Conservation (phyloP, 1,284 basidiomycete species). For the Ustilago bromivora region DNA sequence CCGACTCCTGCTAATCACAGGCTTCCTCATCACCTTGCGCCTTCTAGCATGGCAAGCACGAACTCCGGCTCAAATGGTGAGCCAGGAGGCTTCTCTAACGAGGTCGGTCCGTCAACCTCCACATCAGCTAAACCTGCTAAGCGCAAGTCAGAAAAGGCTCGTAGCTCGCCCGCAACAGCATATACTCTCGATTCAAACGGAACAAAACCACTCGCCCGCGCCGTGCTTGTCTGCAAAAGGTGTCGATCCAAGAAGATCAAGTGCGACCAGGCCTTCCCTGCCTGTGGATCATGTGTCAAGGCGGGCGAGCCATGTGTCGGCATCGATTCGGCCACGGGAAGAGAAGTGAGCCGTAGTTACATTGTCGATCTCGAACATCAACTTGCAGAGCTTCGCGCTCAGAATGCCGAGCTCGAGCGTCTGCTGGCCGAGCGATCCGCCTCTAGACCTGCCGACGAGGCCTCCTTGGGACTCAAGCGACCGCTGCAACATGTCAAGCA, state of each 20-base stretch:
- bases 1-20: neutral
- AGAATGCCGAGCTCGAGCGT: constrained; percentile 45
- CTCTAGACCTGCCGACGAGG: constrained; percentile 8
- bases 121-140: constrained; percentile 22
- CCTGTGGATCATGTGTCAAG: constrained; percentile 54
- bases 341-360: constrained; percentile 53
- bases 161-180: constrained; percentile 14
- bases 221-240: constrained; percentile 50
- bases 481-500: constrained; percentile 39
- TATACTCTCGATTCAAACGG: constrained; percentile 21
- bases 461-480: constrained; percentile 23
- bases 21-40: neutral
- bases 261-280: constrained; percentile 52
- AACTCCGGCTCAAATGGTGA: constrained; percentile 23
- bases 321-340: constrained; percentile 49
- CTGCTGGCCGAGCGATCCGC: constrained; percentile 14
- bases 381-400: constrained; percentile 35
- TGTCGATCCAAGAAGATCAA: constrained; percentile 57
- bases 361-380: constrained; percentile 51
- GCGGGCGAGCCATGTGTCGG: constrained; percentile 49
- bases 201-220: constrained; percentile 41
- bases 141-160: constrained; percentile 29
- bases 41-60: constrained; percentile 3
- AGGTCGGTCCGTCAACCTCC: constrained; percentile 4
- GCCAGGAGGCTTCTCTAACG: constrained; percentile 18